Evolutionary conservation across 148 eudicot genomes (phyloP).

Genomic region (Selenicereus undatus): DNA sequence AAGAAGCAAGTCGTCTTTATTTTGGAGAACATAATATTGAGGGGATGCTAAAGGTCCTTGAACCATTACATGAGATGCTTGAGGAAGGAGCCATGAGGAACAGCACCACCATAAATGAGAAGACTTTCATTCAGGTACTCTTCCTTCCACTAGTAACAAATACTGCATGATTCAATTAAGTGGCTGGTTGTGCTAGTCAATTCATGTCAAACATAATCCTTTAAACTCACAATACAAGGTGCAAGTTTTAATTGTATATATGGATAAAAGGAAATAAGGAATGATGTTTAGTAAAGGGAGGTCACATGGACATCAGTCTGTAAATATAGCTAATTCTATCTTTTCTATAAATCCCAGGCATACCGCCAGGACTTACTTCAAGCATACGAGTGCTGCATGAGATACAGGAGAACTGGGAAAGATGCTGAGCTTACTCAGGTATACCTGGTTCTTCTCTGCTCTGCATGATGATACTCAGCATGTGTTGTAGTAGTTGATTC

Average conservation of each 20-base stretch:
- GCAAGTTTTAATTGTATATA: neutral
- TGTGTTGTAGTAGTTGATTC: neutral
- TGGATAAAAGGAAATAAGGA: neutral
- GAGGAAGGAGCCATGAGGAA: constrained; percentile 72
- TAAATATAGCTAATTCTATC: neutral
- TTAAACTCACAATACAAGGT: neutral
- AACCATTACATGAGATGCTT: constrained; percentile 89
- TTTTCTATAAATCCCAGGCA: constrained; percentile 45
- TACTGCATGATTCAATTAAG: neutral
- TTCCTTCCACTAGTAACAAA: neutral
- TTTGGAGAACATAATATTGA: constrained; percentile 91
- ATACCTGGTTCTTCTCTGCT: constrained; percentile 14
- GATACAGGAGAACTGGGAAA: constrained; percentile 77
- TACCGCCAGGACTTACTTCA: constrained; percentile 82
- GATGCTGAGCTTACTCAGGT: constrained; percentile 99
- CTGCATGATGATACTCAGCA: neutral
- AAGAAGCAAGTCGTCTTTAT: constrained; percentile 96
- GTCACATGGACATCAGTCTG: neutral
- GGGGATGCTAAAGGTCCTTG: constrained; percentile 91
- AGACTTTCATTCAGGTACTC: constrained; percentile 75
- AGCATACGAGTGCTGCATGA: constrained; percentile 95
- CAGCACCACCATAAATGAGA: constrained; percentile 77
- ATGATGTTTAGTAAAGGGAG: neutral
- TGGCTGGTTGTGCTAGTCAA: neutral
- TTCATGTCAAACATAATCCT: neutral